Base-by-base conservation (phyloP, 441 rosid species). In the Aquilaria agallochum region DNA sequence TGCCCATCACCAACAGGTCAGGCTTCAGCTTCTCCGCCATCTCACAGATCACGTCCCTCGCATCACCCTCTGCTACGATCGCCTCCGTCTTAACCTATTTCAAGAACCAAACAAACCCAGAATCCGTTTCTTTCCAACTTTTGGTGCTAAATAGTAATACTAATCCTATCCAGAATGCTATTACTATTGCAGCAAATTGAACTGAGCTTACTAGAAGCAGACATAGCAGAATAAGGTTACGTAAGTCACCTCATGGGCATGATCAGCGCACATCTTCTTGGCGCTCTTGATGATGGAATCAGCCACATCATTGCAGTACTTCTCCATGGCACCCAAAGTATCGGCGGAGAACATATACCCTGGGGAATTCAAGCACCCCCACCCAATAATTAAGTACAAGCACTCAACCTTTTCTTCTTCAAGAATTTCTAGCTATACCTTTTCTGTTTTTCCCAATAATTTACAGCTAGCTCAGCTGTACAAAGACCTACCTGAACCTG, bases 331-430 rank as follows among this genome's bases (percentile, higher is more conserved):
- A 5, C 82, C 76, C 56, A 70, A 6, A 2, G 82, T 65, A 50
- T 86, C 88, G n/a, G 80, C 31, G 0, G 93, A 80, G 73, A 87
- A 78, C 82, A 82, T 27, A 62, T 80, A 74, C 53, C 88, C 92
- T 81, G 72, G 46, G 42, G 40, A 20, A 14, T 13, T 27, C 5
- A 13, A 20, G 27, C 27, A 20, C 42, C 42, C 30, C 36, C 2
- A 5, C 14, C 56, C 50, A 53, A 11, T 7, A 6, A 33, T 27
- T 11, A 9, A 52, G 13, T 20, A 20, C 27, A 20, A 20, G 27
- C 27, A 20, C 27, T 20, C 27, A 20, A 20, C 27, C 27, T 20
- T 20, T 20, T 20, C 27, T 20, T 20, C 27, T 20, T 20, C 27
- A 20, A 20, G 27, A 20, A 20, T 20, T 20, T 20, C 27, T 20